These are phyloP conservation scores for Atractiella rhizophila DNA, from an alignment of 768 basidiomycete species.

Conservation along the genomic window DNA sequence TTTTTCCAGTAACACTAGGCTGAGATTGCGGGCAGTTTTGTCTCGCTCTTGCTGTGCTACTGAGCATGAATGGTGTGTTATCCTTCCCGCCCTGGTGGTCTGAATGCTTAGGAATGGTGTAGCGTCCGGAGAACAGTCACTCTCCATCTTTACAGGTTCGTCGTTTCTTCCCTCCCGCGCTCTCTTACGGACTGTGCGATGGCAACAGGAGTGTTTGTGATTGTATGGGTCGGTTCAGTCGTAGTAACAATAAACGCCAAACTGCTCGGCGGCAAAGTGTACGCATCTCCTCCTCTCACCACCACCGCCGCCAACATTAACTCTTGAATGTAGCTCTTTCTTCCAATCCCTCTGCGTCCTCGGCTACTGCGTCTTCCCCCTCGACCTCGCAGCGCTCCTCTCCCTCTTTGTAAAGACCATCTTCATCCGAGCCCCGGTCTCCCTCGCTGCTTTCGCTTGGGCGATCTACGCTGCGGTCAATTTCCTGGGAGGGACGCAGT, in stretches of 20 bases:
- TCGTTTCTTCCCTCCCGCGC: slow-evolving; percentile 25
- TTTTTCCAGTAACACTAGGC: slow-evolving; percentile 14
- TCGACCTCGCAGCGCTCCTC: slow-evolving; percentile 68
- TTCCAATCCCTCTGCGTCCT: slow-evolving; percentile 87
- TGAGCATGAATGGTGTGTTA: slow-evolving; percentile 47
- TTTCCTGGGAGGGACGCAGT: slow-evolving; percentile 63
- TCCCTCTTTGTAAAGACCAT: slow-evolving; percentile 61
- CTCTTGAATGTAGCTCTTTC: slow-evolving; percentile 39
- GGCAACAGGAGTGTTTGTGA: no score
- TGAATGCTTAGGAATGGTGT: slow-evolving; percentile 18
- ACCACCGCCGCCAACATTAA: neutral
- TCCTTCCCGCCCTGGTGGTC: neutral
- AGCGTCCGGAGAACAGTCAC: slow-evolving; percentile 59
- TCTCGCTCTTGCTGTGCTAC: slow-evolving; percentile 51
- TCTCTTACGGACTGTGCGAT: no score
- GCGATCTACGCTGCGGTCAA: slow-evolving; percentile 46
- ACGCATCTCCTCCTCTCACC: neutral
- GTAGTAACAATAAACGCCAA: slow-evolving; percentile 91
- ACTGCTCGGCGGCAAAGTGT: slow-evolving; percentile 26
- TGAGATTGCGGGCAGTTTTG: slow-evolving; percentile 26
- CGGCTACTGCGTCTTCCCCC: slow-evolving; percentile 82
- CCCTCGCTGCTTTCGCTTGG: slow-evolving; percentile 76
- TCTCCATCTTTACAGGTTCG: slow-evolving; percentile 67
- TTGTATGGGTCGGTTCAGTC: slow-evolving; percentile 70
- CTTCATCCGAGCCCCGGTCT: slow-evolving; percentile 64